These are phyloP conservation scores for Neurospora hispaniola DNA, from an alignment of 495 filamentous ascomycete species.

Conservation along the genomic window DNA sequence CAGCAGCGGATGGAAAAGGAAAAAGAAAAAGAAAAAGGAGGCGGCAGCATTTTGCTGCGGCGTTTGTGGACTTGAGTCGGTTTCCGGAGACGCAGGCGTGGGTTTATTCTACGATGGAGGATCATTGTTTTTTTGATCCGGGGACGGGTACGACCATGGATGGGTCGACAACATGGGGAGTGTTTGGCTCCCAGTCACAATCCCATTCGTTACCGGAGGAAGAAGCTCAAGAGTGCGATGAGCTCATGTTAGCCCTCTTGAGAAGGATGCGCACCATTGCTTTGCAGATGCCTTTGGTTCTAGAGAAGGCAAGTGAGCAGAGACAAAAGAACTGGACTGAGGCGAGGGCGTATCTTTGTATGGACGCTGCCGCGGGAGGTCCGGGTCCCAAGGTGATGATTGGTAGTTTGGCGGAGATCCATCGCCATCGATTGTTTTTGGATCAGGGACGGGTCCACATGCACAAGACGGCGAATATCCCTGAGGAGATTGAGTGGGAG, in stretches of 20 bases:
- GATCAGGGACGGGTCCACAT: slow-evolving; percentile 2
- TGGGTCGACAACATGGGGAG: too few species aligned
- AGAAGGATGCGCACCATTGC: not conserved
- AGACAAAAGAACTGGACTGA: not conserved
- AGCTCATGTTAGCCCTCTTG: slow-evolving; percentile 6
- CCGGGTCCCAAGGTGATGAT: slow-evolving; percentile 14
- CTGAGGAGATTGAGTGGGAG: slow-evolving; percentile 12
- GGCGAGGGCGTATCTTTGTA: not conserved
- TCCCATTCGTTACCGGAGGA: not conserved
- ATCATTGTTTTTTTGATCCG: not conserved
- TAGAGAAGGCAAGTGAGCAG: not conserved
- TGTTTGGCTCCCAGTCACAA: not conserved
- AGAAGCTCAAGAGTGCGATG: not conserved
- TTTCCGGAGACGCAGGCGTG: slow-evolving; percentile 51
- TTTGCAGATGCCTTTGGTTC: not conserved
- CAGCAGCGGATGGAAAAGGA: not conserved
- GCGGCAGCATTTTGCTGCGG: slow-evolving; percentile 40
- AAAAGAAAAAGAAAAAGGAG: not conserved
- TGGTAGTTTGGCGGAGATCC: slow-evolving; percentile 23
- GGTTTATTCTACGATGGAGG: slow-evolving; percentile 48
- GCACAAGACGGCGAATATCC: slow-evolving; percentile 6
- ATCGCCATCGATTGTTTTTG: too few species aligned
- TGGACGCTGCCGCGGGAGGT: not conserved
- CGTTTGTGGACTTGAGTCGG: slow-evolving; percentile 45
- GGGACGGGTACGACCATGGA: too few species aligned